Base-by-base conservation (phyloP, 2,329 filamentous ascomycete species). In the Talaromyces verruculosus region DNA sequence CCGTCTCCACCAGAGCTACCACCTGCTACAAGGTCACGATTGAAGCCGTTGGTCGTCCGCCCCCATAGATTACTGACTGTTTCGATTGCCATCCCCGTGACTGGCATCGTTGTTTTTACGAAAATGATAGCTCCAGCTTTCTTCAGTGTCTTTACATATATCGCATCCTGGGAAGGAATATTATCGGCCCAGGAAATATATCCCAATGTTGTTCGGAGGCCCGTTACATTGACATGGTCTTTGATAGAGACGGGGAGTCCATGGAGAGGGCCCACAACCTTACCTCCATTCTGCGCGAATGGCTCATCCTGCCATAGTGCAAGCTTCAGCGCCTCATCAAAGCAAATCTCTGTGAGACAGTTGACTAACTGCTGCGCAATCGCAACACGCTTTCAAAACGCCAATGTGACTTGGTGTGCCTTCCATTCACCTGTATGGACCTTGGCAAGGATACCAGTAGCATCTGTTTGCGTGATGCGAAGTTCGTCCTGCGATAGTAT, bases 81-180 rank as follows among this genome's bases (percentile, higher is more conserved):
- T 43, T 79, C 77, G 5, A 71, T 71, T 87, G 90, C 89, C 84
- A 89, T 88, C 13, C 86, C 85, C 0, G 86, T 88, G 0, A 45
- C 15, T 15, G 84, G 83, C 3, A 85, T 79, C 68, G 84, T 85
- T 0, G 84, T 86, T 77, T 86, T 85, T 68, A 84, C 83, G 70
- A 84, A 85, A 67, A 84, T 79, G 28, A 86, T 79, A 30, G 51
- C 41, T 6, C 41, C 41, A n/a, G 41, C 41, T 17, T 8, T 45
- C n/a, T 45, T 45, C 6, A 45, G 41, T 8, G n/a, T 8, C 7
- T 45, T 17, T n/a, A 45, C 41, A 45, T n/a, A n/a, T 2, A n/a
- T n/a, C 8, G 41, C 41, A 7, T 45, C 41, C 15, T 17, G n/a
- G 15, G 17, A 17, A 7, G 41, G n/a, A n/a, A n/a, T 45, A 8